Evolutionary conservation across 768 basidiomycete genomes (phyloP), one percentile per base, ranked within the genome.

Genomic region (Multifurca ochricompacta): DNA sequence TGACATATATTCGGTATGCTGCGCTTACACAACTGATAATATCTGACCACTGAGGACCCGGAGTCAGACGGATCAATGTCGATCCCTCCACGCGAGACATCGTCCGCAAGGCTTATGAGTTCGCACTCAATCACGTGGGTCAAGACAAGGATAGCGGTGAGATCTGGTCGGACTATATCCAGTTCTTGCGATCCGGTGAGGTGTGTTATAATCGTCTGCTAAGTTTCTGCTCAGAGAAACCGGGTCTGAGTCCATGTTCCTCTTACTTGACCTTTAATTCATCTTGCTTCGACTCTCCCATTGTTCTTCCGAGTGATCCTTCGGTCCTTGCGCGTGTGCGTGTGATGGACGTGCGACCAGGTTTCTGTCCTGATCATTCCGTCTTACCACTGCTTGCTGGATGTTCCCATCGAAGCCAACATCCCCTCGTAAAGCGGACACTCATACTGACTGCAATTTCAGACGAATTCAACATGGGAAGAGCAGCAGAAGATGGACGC

Each of bases 401-500:
- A 42, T 42, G 48, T 48, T 39, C 32, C 28, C 23, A 40, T 50
- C n/a, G 31, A 43, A 37, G 34, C 45, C 40, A 56, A 57, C 48
- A 40, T 9, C 27, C 37, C 21, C 25, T 58, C 30, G 23, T 51
- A 36, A 42, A 51, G 34, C 49, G 19, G 45, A 51, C 45, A 47
- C 37, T 48, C 39, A 59, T 42, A 42, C 52, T 66, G 32, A 59
- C 35, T 30, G 23, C 43, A 10, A 50, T 44, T 37, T 14, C 62
- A 81, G 82, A 76, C 86, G 0, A 79, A 78, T 11, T 88, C 85
- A 23, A 91, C 91, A 18, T 97, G 94, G 93, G 95, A 98, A 67
- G 84, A 87, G 60, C 90, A 93, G 63, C 91, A 95, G 65, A 91
- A 92, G 67, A 93, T 92, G 86, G 95, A 96, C 61, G 80, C 83